A percentile compares a stretch with the other conserved stretches of the same genome.
Evolutionary conservation across 345 rosid genomes (phyloP).

Genomic region (Brassica cretica): DNA sequence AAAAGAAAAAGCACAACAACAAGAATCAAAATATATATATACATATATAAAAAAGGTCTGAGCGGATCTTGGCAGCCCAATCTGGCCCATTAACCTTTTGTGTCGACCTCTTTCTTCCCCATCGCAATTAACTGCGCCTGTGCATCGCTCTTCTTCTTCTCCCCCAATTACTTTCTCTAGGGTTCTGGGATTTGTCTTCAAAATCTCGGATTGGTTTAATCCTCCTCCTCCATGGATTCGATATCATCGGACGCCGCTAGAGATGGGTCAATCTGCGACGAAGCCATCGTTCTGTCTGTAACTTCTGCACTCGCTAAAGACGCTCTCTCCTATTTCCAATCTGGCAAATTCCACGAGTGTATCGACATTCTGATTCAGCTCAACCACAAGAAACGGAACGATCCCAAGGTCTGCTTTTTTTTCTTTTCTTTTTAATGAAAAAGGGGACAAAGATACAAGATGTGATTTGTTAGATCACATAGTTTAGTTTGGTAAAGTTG

Average conservation of each 20-base stretch:
- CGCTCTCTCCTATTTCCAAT: slow-evolving; percentile 71
- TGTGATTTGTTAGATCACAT: too few species aligned
- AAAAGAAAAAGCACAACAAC: too few species aligned
- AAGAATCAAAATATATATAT: too few species aligned
- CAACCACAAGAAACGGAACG: slow-evolving; percentile 59
- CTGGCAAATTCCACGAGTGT: slow-evolving; percentile 71
- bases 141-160: not conserved
- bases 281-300: slow-evolving; percentile 44
- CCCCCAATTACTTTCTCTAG: not conserved
- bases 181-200: slow-evolving; percentile 2
- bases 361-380: slow-evolving; percentile 67
- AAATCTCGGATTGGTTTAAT: slow-evolving; percentile 28
- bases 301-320: slow-evolving; percentile 69
- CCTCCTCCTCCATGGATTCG: slow-evolving; percentile 54
- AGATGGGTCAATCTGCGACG: slow-evolving; percentile 44
- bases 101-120: not conserved
- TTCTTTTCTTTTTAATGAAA: not conserved
- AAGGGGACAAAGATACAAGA: too few species aligned
- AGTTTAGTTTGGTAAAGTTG: too few species aligned
- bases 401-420: slow-evolving; percentile 63
- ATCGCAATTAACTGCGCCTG: not conserved
- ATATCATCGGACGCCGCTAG: slow-evolving; percentile 35
- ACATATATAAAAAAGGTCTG: not conserved
- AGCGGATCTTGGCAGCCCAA: not conserved
- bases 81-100: not conserved